These are phyloP conservation scores for Pleurozium schreberi DNA, from an alignment of 225 moss, liverwort and hornwort species.

Conservation along the genomic window DNA sequence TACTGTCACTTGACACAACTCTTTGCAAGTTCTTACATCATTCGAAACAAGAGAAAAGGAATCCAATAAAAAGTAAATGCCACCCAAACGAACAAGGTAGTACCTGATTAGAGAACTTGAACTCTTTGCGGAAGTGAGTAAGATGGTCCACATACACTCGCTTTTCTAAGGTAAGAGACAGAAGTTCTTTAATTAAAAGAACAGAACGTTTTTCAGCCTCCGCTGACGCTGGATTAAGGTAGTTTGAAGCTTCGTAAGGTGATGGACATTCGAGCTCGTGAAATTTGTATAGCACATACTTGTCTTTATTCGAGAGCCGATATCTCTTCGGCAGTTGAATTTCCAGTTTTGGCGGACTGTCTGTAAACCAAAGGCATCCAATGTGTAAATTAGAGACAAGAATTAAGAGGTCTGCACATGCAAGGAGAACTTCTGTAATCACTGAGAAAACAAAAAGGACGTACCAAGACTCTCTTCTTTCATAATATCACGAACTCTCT, in stretches of 20 bases:
- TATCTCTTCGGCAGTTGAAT: conserved; percentile 73
- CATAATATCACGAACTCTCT: conserved; percentile 33
- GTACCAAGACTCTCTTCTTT: conserved; percentile 13
- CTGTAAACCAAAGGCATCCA: neutral
- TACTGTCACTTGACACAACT: neutral
- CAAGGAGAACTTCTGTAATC: neutral
- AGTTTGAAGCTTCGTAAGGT: conserved; percentile 68
- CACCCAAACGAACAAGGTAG: neutral
- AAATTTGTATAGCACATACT: conserved; percentile 70
- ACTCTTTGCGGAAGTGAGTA: conserved; percentile 93
- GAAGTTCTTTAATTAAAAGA: conserved; percentile 56
- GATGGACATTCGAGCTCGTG: conserved; percentile 70
- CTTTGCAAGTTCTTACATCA: neutral
- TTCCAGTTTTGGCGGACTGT: conserved; percentile 43
- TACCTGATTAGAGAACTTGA: conserved; percentile 87
- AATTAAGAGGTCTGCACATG: neutral
- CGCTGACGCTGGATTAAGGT: conserved; percentile 48
- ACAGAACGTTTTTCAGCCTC: conserved; percentile 87
- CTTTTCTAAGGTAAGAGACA: conserved; percentile 84
- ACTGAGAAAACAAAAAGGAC: neutral
- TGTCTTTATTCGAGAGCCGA: conserved; percentile 85
- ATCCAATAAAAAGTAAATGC: neutral
- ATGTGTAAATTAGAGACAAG: neutral
- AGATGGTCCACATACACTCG: conserved; percentile 81
- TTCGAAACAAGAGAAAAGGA: neutral